Conservation (phyloP, 768 basidiomycete genomes). For the Holtermanniella nyarrowii region DNA sequence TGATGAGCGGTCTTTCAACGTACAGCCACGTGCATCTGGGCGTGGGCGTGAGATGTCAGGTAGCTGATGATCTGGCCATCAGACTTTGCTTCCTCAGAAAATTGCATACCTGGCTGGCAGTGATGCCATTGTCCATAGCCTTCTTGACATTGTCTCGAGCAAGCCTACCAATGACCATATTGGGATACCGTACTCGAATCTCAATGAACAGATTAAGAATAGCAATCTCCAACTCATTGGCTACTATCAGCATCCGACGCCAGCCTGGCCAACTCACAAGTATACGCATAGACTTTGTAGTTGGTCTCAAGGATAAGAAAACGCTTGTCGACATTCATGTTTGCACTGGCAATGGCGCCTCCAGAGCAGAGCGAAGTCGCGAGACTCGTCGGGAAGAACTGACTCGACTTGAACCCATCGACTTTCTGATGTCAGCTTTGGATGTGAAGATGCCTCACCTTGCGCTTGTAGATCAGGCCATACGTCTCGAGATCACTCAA, state of each 20-base stretch:
- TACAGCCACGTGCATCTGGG: conserved; percentile 94
- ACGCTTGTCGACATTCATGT: conserved; percentile 49
- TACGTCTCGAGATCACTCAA: conserved; percentile 87
- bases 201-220: conserved; percentile 88
- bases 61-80: conserved; percentile 78
- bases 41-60: conserved; percentile 85
- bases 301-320: conserved; percentile 97
- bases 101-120: conserved; percentile 73
- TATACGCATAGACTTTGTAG: conserved; percentile 96
- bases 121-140: conserved; percentile 87
- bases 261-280: conserved; percentile 50
- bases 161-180: conserved; percentile 89
- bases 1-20: conserved; percentile 21
- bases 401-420: conserved; percentile 50
- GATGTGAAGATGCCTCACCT: conserved; percentile 45
- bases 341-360: conserved; percentile 63
- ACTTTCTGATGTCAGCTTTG: conserved; percentile 1
- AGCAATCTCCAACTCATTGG: conserved; percentile 90
- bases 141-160: conserved; percentile 92
- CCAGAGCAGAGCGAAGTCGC: conserved; percentile 91
- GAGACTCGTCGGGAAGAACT: conserved; percentile 88
- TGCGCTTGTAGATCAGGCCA: conserved; percentile 81
- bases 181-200: conserved; percentile 88
- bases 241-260: conserved; percentile 44
- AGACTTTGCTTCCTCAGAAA: neutral